A percentile compares a stretch with the other conserved stretches of the same genome.
Evolutionary conservation across 345 rosid genomes (phyloP).

Genomic region (Eucalyptus fibrosa): DNA sequence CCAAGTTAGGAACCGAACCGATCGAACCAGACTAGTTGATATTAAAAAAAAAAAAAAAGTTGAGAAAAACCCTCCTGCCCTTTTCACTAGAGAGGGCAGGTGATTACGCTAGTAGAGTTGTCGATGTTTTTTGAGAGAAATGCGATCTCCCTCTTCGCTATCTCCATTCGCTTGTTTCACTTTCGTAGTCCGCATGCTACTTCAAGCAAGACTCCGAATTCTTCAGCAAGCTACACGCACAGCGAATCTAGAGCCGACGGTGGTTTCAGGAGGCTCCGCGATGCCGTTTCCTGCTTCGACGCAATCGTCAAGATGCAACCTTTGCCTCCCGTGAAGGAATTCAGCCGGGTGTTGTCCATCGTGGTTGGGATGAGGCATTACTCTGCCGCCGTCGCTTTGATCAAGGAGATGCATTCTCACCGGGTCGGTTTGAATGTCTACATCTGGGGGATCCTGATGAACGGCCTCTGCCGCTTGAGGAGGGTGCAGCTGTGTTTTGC

Average conservation of each 20-base stretch:
- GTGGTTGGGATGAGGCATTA: background rate
- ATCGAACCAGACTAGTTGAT: rapidly evolving
- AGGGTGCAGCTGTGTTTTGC: background rate
- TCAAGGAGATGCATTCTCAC: background rate
- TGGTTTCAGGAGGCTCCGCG: background rate
- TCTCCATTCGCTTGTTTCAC: background rate
- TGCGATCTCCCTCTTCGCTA: background rate
- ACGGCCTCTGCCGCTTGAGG: background rate
- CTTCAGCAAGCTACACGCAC: background rate
- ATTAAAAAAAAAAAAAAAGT: too few species aligned
- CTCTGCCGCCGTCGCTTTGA: background rate
- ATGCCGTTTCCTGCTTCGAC: background rate
- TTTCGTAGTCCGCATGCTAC: background rate
- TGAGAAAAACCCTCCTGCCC: too few species aligned
- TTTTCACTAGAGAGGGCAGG: background rate
- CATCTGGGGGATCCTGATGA: background rate
- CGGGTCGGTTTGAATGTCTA: background rate
- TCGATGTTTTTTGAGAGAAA: background rate
- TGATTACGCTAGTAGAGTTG: background rate
- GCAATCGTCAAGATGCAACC: background rate
- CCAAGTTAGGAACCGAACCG: too few species aligned
- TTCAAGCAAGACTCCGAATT: background rate
- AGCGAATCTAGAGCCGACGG: background rate
- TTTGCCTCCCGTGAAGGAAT: background rate
- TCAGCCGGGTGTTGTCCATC: background rate